Percentiles rank a stretch among this genome's conserved stretches.
Conservation (phyloP, 2,329 filamentous ascomycete species). For the Aspergillus nomiae region DNA sequence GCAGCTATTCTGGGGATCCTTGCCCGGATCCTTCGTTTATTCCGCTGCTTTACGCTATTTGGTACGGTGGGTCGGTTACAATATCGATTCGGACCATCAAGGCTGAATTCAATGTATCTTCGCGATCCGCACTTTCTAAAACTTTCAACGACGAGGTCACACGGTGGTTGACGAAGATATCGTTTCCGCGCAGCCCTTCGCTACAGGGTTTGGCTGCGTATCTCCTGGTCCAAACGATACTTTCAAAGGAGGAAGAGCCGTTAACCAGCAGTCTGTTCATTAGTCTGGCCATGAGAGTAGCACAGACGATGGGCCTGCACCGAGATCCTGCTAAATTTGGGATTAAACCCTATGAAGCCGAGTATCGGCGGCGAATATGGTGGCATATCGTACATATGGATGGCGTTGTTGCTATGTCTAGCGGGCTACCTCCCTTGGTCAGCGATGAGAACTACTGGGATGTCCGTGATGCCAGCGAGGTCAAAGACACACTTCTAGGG, state of each 20-base stretch:
- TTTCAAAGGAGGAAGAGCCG: conserved; percentile 52
- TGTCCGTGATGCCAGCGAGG: conserved; percentile 48
- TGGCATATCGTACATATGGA: conserved; percentile 54
- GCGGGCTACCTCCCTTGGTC: conserved; percentile 50
- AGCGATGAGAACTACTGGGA: conserved; percentile 53
- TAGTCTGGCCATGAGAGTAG: conserved; percentile 49
- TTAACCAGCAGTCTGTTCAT: conserved; percentile 52
- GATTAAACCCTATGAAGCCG: conserved; percentile 47
- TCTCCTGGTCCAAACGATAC: conserved; percentile 49
- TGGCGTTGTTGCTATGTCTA: conserved; percentile 52
- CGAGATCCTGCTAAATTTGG: conserved; percentile 52
- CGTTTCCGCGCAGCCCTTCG: conserved; percentile 49
- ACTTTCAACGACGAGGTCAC: conserved; percentile 47
- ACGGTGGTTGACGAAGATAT: conserved; percentile 44
- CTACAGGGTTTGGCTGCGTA: conserved; percentile 50
- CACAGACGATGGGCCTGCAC: conserved; percentile 52
- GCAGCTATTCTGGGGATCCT: conserved; percentile 37
- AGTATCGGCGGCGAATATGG: conserved; percentile 50
- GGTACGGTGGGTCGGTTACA: conserved; percentile 51
- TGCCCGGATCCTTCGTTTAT: conserved; percentile 46
- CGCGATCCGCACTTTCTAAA: conserved; percentile 40
- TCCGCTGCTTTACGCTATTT: conserved; percentile 49
- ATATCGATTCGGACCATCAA: conserved; percentile 45
- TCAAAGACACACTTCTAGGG: conserved; percentile 49
- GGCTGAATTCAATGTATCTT: conserved; percentile 40